Base-by-base conservation (phyloP, 2,329 filamentous ascomycete species). In the Leptographium galeiforme region DNA sequence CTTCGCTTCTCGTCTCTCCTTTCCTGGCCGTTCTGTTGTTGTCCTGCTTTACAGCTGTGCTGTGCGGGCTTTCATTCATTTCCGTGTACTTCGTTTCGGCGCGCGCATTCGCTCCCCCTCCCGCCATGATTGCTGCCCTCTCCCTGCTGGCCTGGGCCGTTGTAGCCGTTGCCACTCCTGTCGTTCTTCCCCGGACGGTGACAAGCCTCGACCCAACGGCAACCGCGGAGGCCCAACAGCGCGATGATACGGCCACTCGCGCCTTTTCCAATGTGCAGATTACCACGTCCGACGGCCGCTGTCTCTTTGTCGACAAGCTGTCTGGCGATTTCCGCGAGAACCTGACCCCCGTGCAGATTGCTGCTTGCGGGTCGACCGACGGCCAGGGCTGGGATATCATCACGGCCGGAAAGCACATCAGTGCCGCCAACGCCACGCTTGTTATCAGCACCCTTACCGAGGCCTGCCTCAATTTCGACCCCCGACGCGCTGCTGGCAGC, bases 391-490 rank as follows among this genome's bases (percentile, higher is more conserved):
- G 70, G 69, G 72, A 75, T 53, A 59, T 74, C 58, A 70, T 75
- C 56, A 75, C 73, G 0, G 61, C 66, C 8, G 77, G 77, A 25
- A 70, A 70, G 58, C 77, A 81, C 61, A 75, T 76, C 57, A 64
- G 77, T 58, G 67, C 64, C 36, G 60, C 67, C 41, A 68, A 69
- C 39, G 68, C 71, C 6, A 71, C 73, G 60, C 67, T 80, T 48
- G 60, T 81, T 40, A 77, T 80, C 45, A 81, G 72, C 67, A 75
- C 74, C 4, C 63, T 77, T 58, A 81, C 77, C 1, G 72, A 79
- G 61, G 77, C 77, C 45, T 81, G 78, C 60, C 66, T 79, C 59
- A 81, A 78, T 66, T 78, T 78, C 56, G 77, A 82, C 58, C 70
- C 72, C 6, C 69, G 77, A 48, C 69, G 76, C 33, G 63, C 68